Percentiles rank a stretch among this genome's conserved stretches.
Conservation (phyloP, 257 asterid genomes). For the Parsonsia alboflavescens region DNA sequence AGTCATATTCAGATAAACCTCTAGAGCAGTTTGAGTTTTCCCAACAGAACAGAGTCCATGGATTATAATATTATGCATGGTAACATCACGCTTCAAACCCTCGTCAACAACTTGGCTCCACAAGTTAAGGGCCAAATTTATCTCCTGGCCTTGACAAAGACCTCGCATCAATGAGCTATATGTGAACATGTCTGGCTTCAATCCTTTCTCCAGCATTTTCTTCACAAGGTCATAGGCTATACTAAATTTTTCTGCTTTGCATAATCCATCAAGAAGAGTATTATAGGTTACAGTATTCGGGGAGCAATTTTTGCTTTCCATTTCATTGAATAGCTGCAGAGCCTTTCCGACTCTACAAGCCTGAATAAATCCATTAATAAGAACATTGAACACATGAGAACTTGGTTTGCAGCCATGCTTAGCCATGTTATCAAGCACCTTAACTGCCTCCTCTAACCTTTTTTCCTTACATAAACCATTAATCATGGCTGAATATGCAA, state of each 20-base stretch:
- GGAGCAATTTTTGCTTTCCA: constrained; percentile 41
- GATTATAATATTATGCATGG: constrained; percentile 83
- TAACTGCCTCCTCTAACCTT: constrained; percentile 63
- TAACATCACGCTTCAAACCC: constrained; percentile 75
- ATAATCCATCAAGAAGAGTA: constrained; percentile 69
- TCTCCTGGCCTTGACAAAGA: constrained; percentile 55
- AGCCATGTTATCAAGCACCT: constrained; percentile 45
- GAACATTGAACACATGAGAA: constrained; percentile 60
- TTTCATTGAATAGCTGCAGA: constrained; percentile 39
- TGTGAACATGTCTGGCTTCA: constrained; percentile 60
- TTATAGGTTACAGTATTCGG: constrained; percentile 73
- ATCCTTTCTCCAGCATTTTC: constrained; percentile 71
- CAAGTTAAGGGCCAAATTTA: constrained; percentile 61
- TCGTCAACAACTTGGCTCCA: constrained; percentile 47
- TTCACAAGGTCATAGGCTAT: constrained; percentile 66
- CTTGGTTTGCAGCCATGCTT: constrained; percentile 51
- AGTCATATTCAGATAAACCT: constrained; percentile 63
- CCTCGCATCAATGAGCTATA: constrained; percentile 76
- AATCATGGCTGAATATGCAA: constrained; percentile 67
- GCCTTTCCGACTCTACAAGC: constrained; percentile 70
- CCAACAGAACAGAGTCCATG: constrained; percentile 85
- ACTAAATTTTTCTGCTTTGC: constrained; percentile 56
- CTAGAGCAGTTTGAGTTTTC: constrained; percentile 46
- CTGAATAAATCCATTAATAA: constrained; percentile 58
- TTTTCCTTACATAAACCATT: constrained; percentile 61